Evolutionary conservation across 2,329 filamentous ascomycete genomes (phyloP), one percentile per base, ranked within the genome.

Genomic region (Diaporthe humulicola): DNA sequence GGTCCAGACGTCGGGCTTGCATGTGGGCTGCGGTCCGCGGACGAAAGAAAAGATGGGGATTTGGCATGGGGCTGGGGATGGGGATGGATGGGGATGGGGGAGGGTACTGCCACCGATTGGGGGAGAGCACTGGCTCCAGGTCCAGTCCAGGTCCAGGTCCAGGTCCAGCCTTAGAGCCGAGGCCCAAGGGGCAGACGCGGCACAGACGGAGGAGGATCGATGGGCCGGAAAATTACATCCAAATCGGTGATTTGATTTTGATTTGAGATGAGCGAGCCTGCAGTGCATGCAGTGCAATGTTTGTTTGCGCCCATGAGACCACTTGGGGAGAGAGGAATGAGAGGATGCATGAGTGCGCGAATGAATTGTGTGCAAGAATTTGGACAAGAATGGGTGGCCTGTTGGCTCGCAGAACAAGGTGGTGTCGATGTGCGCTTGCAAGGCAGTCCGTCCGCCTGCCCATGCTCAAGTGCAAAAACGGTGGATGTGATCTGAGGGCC

Each of bases 21-120:
- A 69, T 69, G 64, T 69, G 64, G 64, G 30, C 64, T 69, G 64
- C 64, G 33, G 64, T 69, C 64, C 64, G 64, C 45, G 45, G 64
- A 69, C 64, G 48, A 54, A 54, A 69, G 64, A 54, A 69, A 67
- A 69, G 30, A 69, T 54, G 64, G 64, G 64, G 64, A 52, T 48
- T 52, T 42, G 22, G 58, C 58, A 61, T 61, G 58, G 61, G 61
- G 30, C 17, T n/a, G 38, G n/a, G 57, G 25, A 25, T 67, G 64
- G 45, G 45, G 22, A n/a, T n/a, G n/a, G 19, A 52, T 38, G 61
- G 30, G 15, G 58, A 61, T 61, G 40, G 64, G 45, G 61, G 33
- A 40, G 64, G 64, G 45, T 48, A 64, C 60, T 12, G 60, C 17
- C n/a, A 33, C 60, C 60, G 64, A 69, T 69, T 52, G 45, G 64